These are phyloP conservation scores for Cladophialophora psammophila DNA, from an alignment of 2,329 filamentous ascomycete species.

Conservation along the genomic window DNA sequence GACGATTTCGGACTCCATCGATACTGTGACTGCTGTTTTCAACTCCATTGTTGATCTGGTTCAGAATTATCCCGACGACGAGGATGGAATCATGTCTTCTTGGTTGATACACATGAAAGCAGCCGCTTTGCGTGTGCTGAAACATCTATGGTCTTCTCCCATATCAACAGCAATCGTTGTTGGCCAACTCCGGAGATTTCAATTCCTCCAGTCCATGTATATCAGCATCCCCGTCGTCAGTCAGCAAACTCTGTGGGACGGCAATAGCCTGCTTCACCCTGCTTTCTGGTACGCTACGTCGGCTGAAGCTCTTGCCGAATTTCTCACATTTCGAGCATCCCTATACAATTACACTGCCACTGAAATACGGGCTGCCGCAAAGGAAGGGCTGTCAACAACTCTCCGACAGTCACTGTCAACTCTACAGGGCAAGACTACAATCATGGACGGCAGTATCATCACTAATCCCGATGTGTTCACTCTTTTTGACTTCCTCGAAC, in stretches of 20 bases:
- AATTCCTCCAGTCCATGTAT: conserved; percentile 80
- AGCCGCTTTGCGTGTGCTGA: conserved; percentile 75
- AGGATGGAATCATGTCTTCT: conserved; percentile 66
- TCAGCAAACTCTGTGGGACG: conserved; percentile 76
- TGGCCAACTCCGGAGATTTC: conserved; percentile 78
- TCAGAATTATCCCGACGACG: conserved; percentile 70
- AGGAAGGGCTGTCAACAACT: conserved; percentile 72
- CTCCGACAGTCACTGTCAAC: conserved; percentile 71
- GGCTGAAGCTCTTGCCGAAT: conserved; percentile 75
- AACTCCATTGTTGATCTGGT: conserved; percentile 79
- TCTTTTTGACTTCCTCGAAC: conserved; percentile 86
- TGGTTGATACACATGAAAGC: conserved; percentile 76
- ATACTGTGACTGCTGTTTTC: conserved; percentile 76
- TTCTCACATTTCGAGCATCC: conserved; percentile 77
- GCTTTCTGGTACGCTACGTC: conserved; percentile 74
- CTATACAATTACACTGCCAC: conserved; percentile 84
- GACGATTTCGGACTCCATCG: conserved; percentile 65
- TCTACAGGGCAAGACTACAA: conserved; percentile 75
- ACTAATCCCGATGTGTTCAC: conserved; percentile 83
- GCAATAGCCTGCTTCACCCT: conserved; percentile 63
- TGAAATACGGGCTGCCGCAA: conserved; percentile 80
- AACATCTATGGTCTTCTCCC: conserved; percentile 82
- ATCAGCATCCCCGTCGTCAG: conserved; percentile 74
- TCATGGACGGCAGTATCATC: conserved; percentile 70
- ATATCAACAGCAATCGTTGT: conserved; percentile 78